Conservation (phyloP, 1,284 basidiomycete genomes). For the Ceratobasidium sp. region DNA sequence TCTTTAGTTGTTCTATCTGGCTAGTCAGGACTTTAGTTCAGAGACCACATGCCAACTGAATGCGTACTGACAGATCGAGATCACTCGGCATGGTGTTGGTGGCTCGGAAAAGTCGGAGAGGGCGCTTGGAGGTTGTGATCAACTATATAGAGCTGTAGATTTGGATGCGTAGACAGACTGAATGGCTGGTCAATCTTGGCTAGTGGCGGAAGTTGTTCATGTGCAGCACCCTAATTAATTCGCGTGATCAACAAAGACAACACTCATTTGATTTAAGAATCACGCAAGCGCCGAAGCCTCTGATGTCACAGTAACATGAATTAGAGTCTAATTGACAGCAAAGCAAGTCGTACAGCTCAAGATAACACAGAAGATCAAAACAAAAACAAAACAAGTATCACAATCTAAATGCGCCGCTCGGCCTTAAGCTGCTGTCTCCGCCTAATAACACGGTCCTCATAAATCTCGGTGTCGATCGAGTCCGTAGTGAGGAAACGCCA, state of each 20-base stretch:
- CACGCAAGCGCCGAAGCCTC: too few relatives aligned
- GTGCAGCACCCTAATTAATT: too few relatives aligned
- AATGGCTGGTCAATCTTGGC: too few relatives aligned
- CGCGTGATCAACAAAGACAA: not conserved
- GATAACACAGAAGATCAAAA: not conserved
- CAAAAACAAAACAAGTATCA: not conserved
- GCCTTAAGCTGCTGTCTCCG: constrained; percentile 24
- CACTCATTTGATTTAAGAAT: constrained; percentile 2
- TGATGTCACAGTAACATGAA: not conserved
- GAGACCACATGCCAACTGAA: not conserved
- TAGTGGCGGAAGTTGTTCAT: too few relatives aligned
- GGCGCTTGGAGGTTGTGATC: too few relatives aligned
- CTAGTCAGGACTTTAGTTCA: constrained; percentile 53
- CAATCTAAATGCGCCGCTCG: constrained; percentile 10
- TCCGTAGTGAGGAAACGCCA: constrained; percentile 83
- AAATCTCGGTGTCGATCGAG: constrained; percentile 89
- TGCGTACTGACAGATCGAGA: constrained; percentile 45
- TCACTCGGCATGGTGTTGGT: constrained; percentile 44
- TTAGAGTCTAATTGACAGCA: not conserved
- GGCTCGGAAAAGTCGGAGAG: not conserved
- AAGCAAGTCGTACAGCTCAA: not conserved
- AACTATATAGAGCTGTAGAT: too few relatives aligned
- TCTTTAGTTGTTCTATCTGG: constrained; percentile 89
- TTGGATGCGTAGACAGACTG: too few relatives aligned
- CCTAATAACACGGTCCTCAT: constrained; percentile 49